Base-by-base conservation (phyloP, 1,139 yeast species). In the Lizanozyma gosingica region DNA sequence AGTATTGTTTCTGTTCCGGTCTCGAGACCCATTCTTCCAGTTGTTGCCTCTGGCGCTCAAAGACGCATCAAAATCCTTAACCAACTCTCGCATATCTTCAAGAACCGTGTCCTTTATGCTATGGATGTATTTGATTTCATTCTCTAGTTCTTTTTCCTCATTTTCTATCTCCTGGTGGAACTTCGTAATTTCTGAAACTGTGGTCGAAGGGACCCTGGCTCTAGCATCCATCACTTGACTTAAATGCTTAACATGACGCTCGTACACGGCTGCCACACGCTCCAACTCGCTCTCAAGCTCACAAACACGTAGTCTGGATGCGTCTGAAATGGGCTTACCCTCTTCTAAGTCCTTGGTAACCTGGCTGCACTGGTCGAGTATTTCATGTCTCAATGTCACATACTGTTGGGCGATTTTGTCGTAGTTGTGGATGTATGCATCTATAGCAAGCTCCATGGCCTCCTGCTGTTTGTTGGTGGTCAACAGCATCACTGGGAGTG, bases 361-460 rank as follows among this genome's bases (percentile, higher is more conserved):
- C 2, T 48, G 43, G 15, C 46, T 37, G 34, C 48, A 47, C n/a
- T 60, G 41, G 36, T 51, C 56, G 27, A 61, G 52, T 4, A 64
- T 55, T 14, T 65, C 66, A 42, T 62, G 67, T 44, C 76, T 52
- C 11, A 63, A 47, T 36, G 54, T 53, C 38, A 65, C 51, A 41
- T 68, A 70, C 41, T 60, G 65, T 4, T 50, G 39, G 2, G 67
- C 54, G 11, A 55, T 44, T 40, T 61, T 62, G 43, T 70, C 74
- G 46, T 65, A 59, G 39, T 56, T 62, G 40, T 55, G 54, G 37
- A 69, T 57, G 45, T 57, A 59, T 43, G 59, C 59, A 3, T 52
- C 38, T 4, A 65, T 57, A 3, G 67, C 51, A 35, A 57, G 61
- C 33, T 65, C 69, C 8, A 67, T 59, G 39, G 67, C 49, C 33